These are phyloP conservation scores for Pyrus betulifolia DNA, from an alignment of 306 rosid genomes.

Conservation along the genomic window DNA sequence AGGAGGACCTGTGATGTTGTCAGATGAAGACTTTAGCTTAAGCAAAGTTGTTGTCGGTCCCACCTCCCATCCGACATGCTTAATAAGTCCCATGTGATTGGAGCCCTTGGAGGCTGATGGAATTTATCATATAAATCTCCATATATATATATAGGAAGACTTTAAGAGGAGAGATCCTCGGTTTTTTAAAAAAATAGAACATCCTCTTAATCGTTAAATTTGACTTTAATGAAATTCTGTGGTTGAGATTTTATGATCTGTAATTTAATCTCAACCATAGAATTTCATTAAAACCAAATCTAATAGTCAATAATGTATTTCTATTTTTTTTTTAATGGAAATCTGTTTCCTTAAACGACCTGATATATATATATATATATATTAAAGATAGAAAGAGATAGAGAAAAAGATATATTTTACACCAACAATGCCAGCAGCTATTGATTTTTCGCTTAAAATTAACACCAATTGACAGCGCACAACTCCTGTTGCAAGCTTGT, in stretches of 20 bases:
- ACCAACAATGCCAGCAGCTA: neutral
- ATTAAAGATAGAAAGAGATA: neutral
- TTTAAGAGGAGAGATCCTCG: no score
- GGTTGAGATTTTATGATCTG: no score
- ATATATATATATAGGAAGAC: neutral
- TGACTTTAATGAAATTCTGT: no score
- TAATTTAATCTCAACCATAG: no score
- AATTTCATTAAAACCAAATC: no score
- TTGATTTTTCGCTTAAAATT: neutral
- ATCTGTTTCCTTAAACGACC: no score
- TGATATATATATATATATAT: neutral
- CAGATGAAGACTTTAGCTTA: slow-evolving; percentile 24
- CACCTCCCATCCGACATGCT: slow-evolving; percentile 24
- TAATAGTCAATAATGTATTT: no score
- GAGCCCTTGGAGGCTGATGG: slow-evolving; percentile 7
- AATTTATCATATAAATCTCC: neutral
- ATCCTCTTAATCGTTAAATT: neutral
- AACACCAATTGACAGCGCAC: slow-evolving; percentile 6
- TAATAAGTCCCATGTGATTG: slow-evolving; percentile 39
- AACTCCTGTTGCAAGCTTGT: neutral
- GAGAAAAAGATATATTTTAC: neutral
- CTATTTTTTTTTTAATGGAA: no score
- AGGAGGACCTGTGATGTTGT: slow-evolving; percentile 2
- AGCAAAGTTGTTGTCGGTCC: slow-evolving; percentile 17
- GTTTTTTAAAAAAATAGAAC: no score